Evolutionary conservation across 192 early-diverging fungal species (phyloP), one percentile per base, ranked within the genome.

Genomic region (Gonapodya prolifera): DNA sequence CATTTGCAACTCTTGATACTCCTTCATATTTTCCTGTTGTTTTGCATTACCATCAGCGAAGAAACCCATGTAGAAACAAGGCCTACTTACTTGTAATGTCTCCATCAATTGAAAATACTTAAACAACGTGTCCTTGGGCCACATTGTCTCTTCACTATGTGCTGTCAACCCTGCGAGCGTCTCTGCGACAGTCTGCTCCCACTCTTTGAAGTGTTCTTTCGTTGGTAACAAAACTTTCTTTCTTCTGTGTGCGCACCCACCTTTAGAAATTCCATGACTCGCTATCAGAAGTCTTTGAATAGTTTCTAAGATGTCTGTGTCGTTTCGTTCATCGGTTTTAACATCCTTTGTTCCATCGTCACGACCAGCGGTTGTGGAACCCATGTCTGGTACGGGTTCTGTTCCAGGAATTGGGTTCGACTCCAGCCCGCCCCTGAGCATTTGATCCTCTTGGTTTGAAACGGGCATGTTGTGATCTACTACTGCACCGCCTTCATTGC

Each of bases 41-140:
- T n/a, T n/a, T n/a, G 23, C 8, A 61, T 8, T 61, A 61, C 23
- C 45, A 23, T 61, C 8, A 61, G 45, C 8, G 8, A 16, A 23
- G 45, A 16, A 61, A 61, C 8, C 45, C 23, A 16, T 61, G 8
- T 23, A 23, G 45, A 61, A 61, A 16, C 45, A 61, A 61, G 45
- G 8, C 8, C 8, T 23, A 61, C 45, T 8, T 61, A 61, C 45
- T 61, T 61, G 45, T 61, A 61, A 34, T 2, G 32, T 80, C 78
- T 86, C 85, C 85, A 86, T 85, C 35, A 82, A 70, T 69, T 86
- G 85, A 33, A 86, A 70, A 69, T 86, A 86, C 78, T 81, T 35
- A 74, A 86, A 85, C 32, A 86, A 76, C 17, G 82, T 81, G 71
- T 86, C 84, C 1, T 82, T 35, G 29, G 85, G 85, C 85, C 85